A percentile compares a stretch with the other conserved stretches of the same genome.
Conservation (phyloP, 108 stramenopile genomes). For the Skeletonema grethae region DNA sequence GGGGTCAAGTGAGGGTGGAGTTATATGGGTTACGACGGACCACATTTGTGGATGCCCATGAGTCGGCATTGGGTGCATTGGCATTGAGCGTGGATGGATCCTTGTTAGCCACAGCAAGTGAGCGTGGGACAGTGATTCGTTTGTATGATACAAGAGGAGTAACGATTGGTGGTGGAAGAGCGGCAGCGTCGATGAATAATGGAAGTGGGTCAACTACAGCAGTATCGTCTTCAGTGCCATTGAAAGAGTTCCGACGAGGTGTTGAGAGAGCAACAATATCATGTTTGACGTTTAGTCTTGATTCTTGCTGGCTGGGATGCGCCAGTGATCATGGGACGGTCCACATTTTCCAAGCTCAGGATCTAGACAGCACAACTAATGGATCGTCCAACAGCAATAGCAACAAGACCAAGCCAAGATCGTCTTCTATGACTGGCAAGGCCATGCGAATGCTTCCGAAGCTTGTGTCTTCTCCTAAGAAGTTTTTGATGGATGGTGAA, state of each 20-base stretch:
- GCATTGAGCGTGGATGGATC: constrained; percentile 89
- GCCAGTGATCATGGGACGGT: constrained; percentile 95
- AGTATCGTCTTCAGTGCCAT: constrained; percentile 51
- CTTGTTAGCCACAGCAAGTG: constrained; percentile 89
- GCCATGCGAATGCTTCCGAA: constrained; percentile 52
- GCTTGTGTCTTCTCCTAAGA: constrained; percentile 36
- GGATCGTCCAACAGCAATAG: constrained; percentile 6
- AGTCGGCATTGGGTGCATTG: constrained; percentile 83
- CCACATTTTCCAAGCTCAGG: constrained; percentile 86
- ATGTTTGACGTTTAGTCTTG: constrained; percentile 88
- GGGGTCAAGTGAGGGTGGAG: constrained; percentile 96
- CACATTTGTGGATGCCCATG: constrained; percentile 94
- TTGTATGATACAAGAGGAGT: constrained; percentile 90
- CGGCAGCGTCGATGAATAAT: constrained; percentile 44
- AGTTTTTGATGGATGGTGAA: constrained; percentile 49
- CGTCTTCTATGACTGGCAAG: constrained; percentile 58
- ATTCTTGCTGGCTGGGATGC: constrained; percentile 88
- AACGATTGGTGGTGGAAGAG: constrained; percentile 59
- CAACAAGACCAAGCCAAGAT: constrained; percentile 8
- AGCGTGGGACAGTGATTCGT: constrained; percentile 94
- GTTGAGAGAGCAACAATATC: constrained; percentile 92
- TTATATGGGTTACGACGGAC: constrained; percentile 91
- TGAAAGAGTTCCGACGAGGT: constrained; percentile 93
- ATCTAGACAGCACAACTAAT: constrained; percentile 19
- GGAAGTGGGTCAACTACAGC: constrained; percentile 2